These are phyloP conservation scores for Arthrobotrys sphaeroides DNA, from an alignment of 2,329 filamentous ascomycete genomes.

Conservation along the genomic window DNA sequence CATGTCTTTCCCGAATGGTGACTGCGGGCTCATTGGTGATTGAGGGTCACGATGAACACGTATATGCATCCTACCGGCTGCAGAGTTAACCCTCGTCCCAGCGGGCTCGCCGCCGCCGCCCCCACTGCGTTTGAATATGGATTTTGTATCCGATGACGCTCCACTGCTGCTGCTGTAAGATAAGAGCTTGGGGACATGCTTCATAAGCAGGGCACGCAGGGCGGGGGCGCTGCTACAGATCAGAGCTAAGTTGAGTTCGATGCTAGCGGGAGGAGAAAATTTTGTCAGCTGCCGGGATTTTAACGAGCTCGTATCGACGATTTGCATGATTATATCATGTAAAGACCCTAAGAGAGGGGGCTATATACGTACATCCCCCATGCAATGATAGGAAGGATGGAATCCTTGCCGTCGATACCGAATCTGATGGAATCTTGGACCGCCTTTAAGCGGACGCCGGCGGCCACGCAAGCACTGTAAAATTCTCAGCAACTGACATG, in stretches of 20 bases:
- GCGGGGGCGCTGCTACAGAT: conserved; percentile 45
- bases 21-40: background rate
- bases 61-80: background rate
- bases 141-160: conserved; percentile 10
- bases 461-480: conserved; percentile 33
- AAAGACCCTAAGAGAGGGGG: background rate
- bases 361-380: conserved; percentile 32
- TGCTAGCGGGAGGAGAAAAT: background rate
- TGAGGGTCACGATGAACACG: background rate
- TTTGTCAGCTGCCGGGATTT: background rate
- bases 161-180: conserved; percentile 21
- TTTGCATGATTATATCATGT: too few species aligned
- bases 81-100: background rate
- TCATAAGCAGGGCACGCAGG: conserved; percentile 38
- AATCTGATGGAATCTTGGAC: conserved; percentile 33
- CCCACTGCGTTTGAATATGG: conserved; percentile 8
- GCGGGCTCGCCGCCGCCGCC: background rate
- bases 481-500: background rate
- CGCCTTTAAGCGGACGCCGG: conserved; percentile 24
- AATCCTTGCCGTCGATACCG: conserved; percentile 29
- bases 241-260: conserved; percentile 32
- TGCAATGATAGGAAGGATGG: conserved; percentile 43
- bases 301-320: background rate
- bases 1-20: background rate
- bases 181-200: conserved; percentile 29